A percentile compares a stretch with the other conserved stretches of the same genome.
phyloP scores from a whole-genome alignment of 306 rosid species.

The Hylodesmum podocarpum region DNA sequence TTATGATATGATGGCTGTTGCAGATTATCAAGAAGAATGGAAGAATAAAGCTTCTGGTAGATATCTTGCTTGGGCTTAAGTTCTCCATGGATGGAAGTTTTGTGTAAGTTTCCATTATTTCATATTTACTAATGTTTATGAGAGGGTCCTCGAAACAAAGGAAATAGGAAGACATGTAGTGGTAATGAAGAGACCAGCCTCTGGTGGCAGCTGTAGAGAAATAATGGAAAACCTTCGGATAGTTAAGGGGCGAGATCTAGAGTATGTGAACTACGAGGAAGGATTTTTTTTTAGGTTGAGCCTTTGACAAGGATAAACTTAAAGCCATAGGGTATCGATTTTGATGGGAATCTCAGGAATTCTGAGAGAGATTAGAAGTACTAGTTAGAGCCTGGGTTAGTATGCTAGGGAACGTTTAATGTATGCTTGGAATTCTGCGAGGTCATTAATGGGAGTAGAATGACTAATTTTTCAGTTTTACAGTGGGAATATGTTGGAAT shows the following conservation, averaged over 20 bases:
- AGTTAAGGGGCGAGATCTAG: not conserved
- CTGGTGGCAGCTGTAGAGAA: not conserved
- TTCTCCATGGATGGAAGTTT: constrained; percentile 71
- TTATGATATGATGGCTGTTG: constrained; percentile 19
- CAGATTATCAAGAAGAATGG: constrained; percentile 74
- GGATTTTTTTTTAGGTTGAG: not conserved
- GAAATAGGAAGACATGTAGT: not conserved
- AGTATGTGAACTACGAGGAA: not conserved
- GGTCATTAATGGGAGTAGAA: not conserved
- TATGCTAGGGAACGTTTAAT: not conserved
- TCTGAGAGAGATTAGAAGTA: not conserved
- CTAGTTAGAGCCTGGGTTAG: not conserved
- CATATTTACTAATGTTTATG: not conserved
- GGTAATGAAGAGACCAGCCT: not conserved
- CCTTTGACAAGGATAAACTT: not conserved
- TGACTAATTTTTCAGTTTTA: not conserved
- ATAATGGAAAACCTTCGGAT: not conserved
- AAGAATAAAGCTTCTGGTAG: constrained; percentile 67
- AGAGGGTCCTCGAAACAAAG: not conserved
- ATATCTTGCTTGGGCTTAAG: constrained; percentile 68
- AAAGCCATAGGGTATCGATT: not conserved
- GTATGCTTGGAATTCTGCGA: not conserved
- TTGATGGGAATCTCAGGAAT: not conserved
- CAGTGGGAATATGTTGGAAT: not conserved
- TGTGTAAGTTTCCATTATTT: constrained; percentile 51